A percentile compares a stretch with the other conserved stretches of the same genome.
Evolutionary conservation across 2,329 filamentous ascomycete species (phyloP).

Genomic region (Cytospora schulzeri): DNA sequence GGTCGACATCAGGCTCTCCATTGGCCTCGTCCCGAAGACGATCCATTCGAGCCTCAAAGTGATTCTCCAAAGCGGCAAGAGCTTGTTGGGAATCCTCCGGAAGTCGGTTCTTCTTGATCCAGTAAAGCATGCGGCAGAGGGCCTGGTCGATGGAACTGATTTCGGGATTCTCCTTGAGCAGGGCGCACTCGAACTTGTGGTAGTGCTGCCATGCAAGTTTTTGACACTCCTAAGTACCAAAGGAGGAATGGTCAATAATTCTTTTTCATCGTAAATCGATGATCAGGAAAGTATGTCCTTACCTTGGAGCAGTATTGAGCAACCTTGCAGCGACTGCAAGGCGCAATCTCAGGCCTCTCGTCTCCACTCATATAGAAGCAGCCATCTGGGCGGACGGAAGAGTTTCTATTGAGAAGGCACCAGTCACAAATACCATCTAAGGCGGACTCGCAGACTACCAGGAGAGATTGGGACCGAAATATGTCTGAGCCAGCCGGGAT

Average conservation of each 20-base stretch:
- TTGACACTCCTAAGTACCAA: conserved; percentile 34
- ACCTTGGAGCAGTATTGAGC: conserved; percentile 37
- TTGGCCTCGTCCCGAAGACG: conserved; percentile 22
- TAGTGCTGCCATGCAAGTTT: conserved; percentile 34
- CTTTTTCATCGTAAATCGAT: too few relatives aligned
- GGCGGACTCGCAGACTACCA: conserved; percentile 28
- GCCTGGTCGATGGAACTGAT: conserved; percentile 30
- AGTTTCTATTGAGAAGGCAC: conserved; percentile 32
- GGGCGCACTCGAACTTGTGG: conserved; percentile 37
- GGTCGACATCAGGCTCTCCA: conserved; percentile 8
- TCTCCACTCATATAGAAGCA: conserved; percentile 16
- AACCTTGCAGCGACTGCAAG: conserved; percentile 33
- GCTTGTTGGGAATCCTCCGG: conserved; percentile 25
- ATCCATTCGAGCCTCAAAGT: conserved; percentile 31
- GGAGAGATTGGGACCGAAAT: conserved; percentile 31
- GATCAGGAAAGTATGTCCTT: too few relatives aligned
- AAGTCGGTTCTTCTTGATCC: conserved; percentile 32
- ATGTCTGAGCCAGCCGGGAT: conserved; percentile 33
- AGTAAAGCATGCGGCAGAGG: conserved; percentile 34
- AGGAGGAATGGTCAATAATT: background rate
- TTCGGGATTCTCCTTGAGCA: conserved; percentile 29
- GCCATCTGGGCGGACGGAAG: conserved; percentile 18
- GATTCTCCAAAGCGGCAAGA: conserved; percentile 32
- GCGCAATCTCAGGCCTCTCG: conserved; percentile 9
- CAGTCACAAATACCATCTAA: conserved; percentile 33